Evolutionary conservation across 441 rosid genomes (phyloP).

Genomic region (Croton laevigatus): DNA sequence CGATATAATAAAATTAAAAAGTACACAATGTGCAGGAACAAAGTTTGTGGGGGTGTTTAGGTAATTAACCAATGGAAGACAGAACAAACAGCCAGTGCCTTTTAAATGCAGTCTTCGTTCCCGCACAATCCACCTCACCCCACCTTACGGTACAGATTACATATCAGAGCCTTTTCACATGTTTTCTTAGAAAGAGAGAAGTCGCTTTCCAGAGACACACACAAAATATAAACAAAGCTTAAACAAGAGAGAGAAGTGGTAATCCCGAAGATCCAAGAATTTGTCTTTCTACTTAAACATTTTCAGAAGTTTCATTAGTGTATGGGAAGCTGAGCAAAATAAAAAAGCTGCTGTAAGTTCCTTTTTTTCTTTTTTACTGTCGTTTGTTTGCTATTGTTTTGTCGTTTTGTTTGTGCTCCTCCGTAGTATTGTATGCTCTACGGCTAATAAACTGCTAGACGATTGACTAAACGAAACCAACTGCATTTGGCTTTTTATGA

Average conservation of each 20-base stretch:
- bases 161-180: not conserved
- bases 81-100: not conserved
- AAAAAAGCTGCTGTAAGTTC: slow-evolving; percentile 11
- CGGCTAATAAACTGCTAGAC: not conserved
- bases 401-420: not conserved
- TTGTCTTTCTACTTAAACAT: not conserved
- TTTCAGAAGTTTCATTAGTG: not conserved
- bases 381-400: not conserved
- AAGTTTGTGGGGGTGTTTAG: not conserved
- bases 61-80: not conserved
- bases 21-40: not conserved
- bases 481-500: not conserved
- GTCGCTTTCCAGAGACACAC: not conserved
- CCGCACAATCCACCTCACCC: slow-evolving; percentile 25
- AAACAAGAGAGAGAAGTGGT: not conserved
- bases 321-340: not conserved
- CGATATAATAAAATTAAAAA: not conserved
- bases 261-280: slow-evolving; percentile 11
- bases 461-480: slow-evolving; percentile 5
- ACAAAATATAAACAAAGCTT: not conserved
- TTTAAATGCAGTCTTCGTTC: slow-evolving; percentile 25
- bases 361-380: not conserved
- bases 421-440: too few relatives aligned
- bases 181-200: not conserved
- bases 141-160: too few relatives aligned